A percentile compares a stretch with the other conserved stretches of the same genome.
These are phyloP conservation scores for Auriculariales sp. DNA, from an alignment of 768 basidiomycete species.

Conservation along the genomic window DNA sequence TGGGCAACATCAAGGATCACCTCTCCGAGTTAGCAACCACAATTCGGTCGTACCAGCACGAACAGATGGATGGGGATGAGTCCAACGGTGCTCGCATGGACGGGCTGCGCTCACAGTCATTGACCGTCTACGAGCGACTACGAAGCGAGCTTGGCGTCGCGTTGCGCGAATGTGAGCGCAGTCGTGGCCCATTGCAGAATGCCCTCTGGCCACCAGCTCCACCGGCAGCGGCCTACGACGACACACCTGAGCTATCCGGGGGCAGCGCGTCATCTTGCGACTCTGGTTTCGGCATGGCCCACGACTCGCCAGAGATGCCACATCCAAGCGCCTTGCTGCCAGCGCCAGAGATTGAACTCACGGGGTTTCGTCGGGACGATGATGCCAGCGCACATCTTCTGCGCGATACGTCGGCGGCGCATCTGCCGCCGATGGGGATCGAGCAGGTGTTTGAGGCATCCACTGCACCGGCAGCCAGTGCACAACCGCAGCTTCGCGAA, in stretches of 20 bases:
- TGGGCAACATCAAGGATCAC: slow-evolving; percentile 58
- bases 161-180: slow-evolving; percentile 70
- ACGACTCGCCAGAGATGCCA: neutral
- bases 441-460: slow-evolving; percentile 81
- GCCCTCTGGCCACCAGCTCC: slow-evolving; percentile 31
- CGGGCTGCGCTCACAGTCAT: slow-evolving; percentile 16
- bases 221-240: neutral
- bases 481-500: slow-evolving; percentile 25
- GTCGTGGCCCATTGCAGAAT: slow-evolving; percentile 46
- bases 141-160: slow-evolving; percentile 66
- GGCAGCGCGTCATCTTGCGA: neutral
- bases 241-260: neutral
- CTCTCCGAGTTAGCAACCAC: slow-evolving; percentile 24
- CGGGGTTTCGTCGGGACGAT: slow-evolving; percentile 19
- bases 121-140: slow-evolving; percentile 62
- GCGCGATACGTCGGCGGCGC: slow-evolving; percentile 30
- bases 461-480: slow-evolving; percentile 34
- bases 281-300: neutral
- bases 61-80: neutral
- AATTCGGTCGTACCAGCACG: slow-evolving; percentile 1
- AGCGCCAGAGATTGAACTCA: neutral
- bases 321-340: neutral
- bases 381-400: slow-evolving; percentile 46
- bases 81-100: neutral
- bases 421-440: slow-evolving; percentile 49